These are phyloP conservation scores for Plasmodium billcollinsi DNA, from an alignment of 169 alveolate genomes.

Conservation along the genomic window DNA sequence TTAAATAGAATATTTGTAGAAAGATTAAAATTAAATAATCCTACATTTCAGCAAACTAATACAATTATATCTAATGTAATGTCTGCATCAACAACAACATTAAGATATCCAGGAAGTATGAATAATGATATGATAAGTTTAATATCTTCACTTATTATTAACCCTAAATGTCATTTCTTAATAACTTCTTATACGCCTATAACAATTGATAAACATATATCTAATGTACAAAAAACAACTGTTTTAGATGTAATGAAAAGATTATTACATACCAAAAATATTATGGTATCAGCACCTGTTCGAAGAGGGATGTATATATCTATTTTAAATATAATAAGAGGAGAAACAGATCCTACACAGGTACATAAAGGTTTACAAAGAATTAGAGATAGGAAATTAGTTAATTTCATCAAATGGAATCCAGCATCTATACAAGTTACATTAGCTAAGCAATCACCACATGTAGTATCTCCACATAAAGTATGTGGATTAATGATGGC, in stretches of 20 bases:
- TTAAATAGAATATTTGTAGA: constrained; percentile 97
- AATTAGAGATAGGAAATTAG: constrained; percentile 85
- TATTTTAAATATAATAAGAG: constrained; percentile 83
- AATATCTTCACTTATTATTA: constrained; percentile 98
- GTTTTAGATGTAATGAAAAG: constrained; percentile 99
- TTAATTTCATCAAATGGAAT: constrained; percentile 97
- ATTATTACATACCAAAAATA: constrained; percentile 96
- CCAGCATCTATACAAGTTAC: constrained; percentile 99
- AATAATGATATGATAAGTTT: constrained; percentile 97
- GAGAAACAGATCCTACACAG: constrained; percentile 82
- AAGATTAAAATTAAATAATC: constrained; percentile 89
- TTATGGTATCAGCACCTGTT: constrained; percentile 91
- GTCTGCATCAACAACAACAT: constrained; percentile 85
- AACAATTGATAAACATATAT: constrained; percentile 77
- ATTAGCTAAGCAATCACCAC: constrained; percentile 97
- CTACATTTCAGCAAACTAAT: constrained; percentile 64
- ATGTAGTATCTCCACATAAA: constrained; percentile 95
- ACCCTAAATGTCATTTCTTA: constrained; percentile 99
- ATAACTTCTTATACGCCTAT: constrained; percentile 99
- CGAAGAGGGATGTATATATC: constrained; percentile 82
- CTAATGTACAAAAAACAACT: constrained; percentile 95
- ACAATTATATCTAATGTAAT: constrained; percentile 85
- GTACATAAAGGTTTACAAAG: constrained; percentile 82
- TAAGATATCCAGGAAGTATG: constrained; percentile 98
- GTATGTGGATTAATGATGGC: constrained; percentile 99